Conservation (phyloP, 179 eudicot species). For the Camellia oleifera region DNA sequence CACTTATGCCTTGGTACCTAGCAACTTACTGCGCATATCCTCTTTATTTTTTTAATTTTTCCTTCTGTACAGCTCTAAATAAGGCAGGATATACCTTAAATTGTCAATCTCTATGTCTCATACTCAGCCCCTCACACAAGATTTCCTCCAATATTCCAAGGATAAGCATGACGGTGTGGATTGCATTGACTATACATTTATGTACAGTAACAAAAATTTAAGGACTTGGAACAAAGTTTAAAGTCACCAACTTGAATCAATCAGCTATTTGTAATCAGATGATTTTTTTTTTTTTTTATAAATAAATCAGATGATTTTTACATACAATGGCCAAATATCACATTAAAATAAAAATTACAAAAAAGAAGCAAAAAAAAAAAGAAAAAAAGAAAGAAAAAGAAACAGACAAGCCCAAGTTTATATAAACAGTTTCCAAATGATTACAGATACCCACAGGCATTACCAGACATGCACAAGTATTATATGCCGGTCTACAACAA, state of each 20-base stretch:
- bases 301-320: too few species aligned
- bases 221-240: too few species aligned
- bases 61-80: not conserved
- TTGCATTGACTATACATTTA: not conserved
- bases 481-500: constrained; percentile 1
- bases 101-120: not conserved
- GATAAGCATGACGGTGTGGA: not conserved
- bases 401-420: not conserved
- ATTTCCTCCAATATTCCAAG: not conserved
- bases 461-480: not conserved
- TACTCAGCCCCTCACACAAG: not conserved
- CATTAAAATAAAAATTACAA: not conserved
- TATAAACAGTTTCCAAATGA: not conserved
- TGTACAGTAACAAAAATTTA: too few species aligned
- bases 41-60: not conserved
- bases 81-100: not conserved
- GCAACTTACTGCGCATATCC: not conserved
- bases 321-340: too few species aligned
- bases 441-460: not conserved
- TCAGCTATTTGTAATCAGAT: too few species aligned
- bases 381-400: not conserved
- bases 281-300: too few species aligned
- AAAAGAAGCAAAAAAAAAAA: not conserved
- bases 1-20: not conserved
- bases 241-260: too few species aligned